Base-by-base conservation (phyloP, 257 asterid genomes). In the Gentiana dahurica region DNA sequence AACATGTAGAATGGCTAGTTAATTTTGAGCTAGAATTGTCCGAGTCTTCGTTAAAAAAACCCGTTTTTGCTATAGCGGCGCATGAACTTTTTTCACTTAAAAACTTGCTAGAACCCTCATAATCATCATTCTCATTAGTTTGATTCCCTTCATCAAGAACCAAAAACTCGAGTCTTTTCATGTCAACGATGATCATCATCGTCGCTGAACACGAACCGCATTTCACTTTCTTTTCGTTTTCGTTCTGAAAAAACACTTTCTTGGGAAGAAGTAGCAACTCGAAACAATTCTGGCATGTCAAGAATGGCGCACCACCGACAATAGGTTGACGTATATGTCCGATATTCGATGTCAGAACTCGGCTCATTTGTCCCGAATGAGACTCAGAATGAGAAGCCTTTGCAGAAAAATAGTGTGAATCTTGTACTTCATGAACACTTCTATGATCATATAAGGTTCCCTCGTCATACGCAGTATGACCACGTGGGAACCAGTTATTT, bases 271-370 rank as follows among this genome's bases (percentile, higher is more conserved):
- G 64, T 65, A 91, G 73, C 65, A 87, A 41, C 85, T 77, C 83
- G 47, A 71, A 78, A 71, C 98, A 91, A 64, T 68, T 76, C 69
- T 59, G 63, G 80, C 98, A 91, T 4, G 84, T 59, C 55, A 91
- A 15, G 68, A 91, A 81, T 34, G 98, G 98, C 51, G 98, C 94
- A 9, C 95, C 98, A 43, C 92, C 86, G 32, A 85, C 94, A 12
- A 91, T 33, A 3, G 96, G 95, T 49, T 63, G 77, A 67, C 84
- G 82, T 50, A 32, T 64, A 35, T 53, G 72, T 6, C 74, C 77
- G 34, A 78, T 54, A 4, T 77, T 47, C 15, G 73, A 62, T 49
- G 66, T 58, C 50, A 61, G 79, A 47, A 60, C 54, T 70, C 77
- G 67, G 10, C 68, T 71, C 48, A 57, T 80, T 84, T 83, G 75